phyloP scores from a whole-genome alignment of 1,284 basidiomycete species.

The Testicularia cyperi region DNA sequence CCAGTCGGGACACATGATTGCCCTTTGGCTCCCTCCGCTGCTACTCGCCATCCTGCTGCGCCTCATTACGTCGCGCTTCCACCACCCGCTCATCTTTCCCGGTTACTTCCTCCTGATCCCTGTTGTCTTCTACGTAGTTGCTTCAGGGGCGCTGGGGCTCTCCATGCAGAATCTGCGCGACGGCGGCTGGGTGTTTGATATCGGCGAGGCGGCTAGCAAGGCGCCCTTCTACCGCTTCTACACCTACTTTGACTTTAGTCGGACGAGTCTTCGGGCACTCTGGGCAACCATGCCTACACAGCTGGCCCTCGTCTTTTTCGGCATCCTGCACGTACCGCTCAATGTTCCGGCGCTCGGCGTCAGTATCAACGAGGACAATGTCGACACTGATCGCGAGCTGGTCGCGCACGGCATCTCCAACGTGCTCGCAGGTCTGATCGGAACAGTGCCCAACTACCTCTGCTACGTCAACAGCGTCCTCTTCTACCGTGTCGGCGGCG shows the following conservation, averaged over 20 bases:
- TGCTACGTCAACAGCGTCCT: constrained; percentile 61
- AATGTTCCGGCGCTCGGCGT: constrained; percentile 85
- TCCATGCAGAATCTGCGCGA: constrained; percentile 69
- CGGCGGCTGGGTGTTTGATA: constrained; percentile 86
- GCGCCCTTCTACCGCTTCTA: constrained; percentile 59
- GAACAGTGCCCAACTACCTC: constrained; percentile 70
- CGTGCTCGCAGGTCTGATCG: constrained; percentile 74
- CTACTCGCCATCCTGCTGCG: constrained; percentile 76
- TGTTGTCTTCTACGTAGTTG: constrained; percentile 76
- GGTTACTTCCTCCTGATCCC: constrained; percentile 83
- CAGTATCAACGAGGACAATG: constrained; percentile 82
- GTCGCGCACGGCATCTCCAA: constrained; percentile 92
- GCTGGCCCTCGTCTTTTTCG: constrained; percentile 74
- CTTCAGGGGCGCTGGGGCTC: constrained; percentile 68
- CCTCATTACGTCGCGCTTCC: constrained; percentile 75
- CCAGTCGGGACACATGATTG: constrained; percentile 65
- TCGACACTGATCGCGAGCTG: constrained; percentile 90
- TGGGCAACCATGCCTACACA: constrained; percentile 62
- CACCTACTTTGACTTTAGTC: constrained; percentile 57
- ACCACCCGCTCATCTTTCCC: constrained; percentile 90
- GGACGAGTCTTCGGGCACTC: constrained; percentile 55
- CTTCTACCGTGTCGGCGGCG: constrained; percentile 92
- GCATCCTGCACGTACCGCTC: constrained; percentile 78
- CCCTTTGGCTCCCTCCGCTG: constrained; percentile 76
- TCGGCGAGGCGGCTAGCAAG: constrained; percentile 62